A percentile compares a stretch with the other conserved stretches of the same genome.
Conservation (phyloP, 768 basidiomycete genomes). For the Fomitopsis serialis region DNA sequence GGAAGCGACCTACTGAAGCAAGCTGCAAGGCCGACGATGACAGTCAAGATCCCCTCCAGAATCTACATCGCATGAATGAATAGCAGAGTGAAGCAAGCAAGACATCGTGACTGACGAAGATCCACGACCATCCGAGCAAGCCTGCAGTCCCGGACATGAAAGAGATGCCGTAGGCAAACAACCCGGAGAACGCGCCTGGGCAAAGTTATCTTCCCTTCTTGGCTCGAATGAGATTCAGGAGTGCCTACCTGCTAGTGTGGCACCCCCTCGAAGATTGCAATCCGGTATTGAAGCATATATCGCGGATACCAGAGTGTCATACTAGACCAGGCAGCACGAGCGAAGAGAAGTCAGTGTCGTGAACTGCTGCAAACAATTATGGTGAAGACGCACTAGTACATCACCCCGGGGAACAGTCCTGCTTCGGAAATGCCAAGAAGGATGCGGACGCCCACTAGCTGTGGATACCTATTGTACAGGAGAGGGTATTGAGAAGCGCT, state of each 20-base stretch:
- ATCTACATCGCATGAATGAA: slow-evolving; percentile 52
- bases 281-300: slow-evolving; percentile 21
- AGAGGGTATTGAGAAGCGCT: slow-evolving; percentile 38
- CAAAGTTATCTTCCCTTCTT: too few relatives aligned
- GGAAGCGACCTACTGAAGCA: slow-evolving; percentile 37
- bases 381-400: slow-evolving; percentile 54
- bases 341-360: neutral
- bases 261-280: slow-evolving; percentile 24
- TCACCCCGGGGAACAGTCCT: slow-evolving; percentile 67
- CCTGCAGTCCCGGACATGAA: slow-evolving; percentile 27
- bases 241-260: slow-evolving; percentile 11
- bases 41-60: slow-evolving; percentile 58
- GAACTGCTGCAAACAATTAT: slow-evolving; percentile 24
- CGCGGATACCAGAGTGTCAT: slow-evolving; percentile 23
- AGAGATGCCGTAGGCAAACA: slow-evolving; percentile 29
- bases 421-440: slow-evolving; percentile 64
- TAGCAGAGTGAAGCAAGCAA: slow-evolving; percentile 32
- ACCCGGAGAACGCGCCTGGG: slow-evolving; percentile 21
- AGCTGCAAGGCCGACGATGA: slow-evolving; percentile 48
- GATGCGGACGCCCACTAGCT: slow-evolving; percentile 54
- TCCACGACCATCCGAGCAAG: slow-evolving; percentile 27
- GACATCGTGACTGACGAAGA: slow-evolving; percentile 18
- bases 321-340: slow-evolving; percentile 12
- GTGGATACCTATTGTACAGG: slow-evolving; percentile 59
- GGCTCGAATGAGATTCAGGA: slow-evolving; percentile 1